Conservation (phyloP, 2,329 filamentous ascomycete genomes). For the Hymenoscyphus infarciens region DNA sequence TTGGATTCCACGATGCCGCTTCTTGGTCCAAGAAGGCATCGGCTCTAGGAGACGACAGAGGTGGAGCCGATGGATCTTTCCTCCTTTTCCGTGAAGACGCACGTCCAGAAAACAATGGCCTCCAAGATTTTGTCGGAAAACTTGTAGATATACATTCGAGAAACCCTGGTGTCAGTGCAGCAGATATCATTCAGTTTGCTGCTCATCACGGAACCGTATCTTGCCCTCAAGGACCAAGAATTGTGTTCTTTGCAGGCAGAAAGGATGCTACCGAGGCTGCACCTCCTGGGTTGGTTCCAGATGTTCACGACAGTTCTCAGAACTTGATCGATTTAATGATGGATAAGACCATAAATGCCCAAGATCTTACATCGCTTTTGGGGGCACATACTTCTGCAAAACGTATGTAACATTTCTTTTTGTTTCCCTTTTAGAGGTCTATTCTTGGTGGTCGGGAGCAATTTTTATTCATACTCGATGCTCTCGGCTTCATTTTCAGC, state of each 20-base stretch:
- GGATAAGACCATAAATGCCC: slow-evolving; percentile 25
- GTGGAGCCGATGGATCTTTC: slow-evolving; percentile 46
- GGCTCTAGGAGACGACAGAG: slow-evolving; percentile 27
- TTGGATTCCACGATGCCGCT: slow-evolving; percentile 47
- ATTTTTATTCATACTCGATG: no score
- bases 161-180: slow-evolving; percentile 41
- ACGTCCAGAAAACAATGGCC: slow-evolving; percentile 44
- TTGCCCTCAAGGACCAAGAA: slow-evolving; percentile 50
- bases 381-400: slow-evolving; percentile 50
- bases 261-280: slow-evolving; percentile 41
- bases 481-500: no score
- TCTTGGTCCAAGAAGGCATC: slow-evolving; percentile 38
- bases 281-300: slow-evolving; percentile 45
- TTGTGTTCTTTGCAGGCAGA: slow-evolving; percentile 48
- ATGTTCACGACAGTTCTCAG: slow-evolving; percentile 32
- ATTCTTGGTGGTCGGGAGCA: neutral
- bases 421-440: neutral
- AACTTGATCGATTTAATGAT: slow-evolving; percentile 7
- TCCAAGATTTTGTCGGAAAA: slow-evolving; percentile 40
- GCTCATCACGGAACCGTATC: slow-evolving; percentile 33
- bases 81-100: slow-evolving; percentile 39
- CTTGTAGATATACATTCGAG: slow-evolving; percentile 40
- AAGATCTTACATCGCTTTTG: slow-evolving; percentile 50
- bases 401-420: slow-evolving; percentile 24
- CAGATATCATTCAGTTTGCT: slow-evolving; percentile 50